Base-by-base conservation (phyloP, 768 basidiomycete species). In the Mycena rosella region DNA sequence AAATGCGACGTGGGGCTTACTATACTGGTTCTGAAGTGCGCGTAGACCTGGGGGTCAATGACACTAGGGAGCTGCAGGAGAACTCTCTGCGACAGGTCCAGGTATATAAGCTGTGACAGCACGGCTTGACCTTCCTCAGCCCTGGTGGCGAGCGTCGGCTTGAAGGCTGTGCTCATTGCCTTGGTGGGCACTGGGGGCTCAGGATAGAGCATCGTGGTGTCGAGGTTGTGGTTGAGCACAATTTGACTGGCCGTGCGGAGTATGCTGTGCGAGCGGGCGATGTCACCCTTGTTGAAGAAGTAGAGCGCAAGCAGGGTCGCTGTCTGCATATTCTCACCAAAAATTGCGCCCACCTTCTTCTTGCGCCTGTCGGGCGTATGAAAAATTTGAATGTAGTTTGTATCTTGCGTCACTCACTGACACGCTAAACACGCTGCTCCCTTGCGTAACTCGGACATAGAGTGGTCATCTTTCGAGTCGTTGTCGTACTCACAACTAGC, bases 401-500 rank as follows among this genome's bases (percentile, higher is more conserved):
- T 15, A 5, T 0, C 40, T 1, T 15, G 14, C 2, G 8, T n/a
- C 13, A 47, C 68, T 49, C 29, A 69, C 68, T 63, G 57, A 57
- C 68, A 69, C 15, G 48, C 48, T 13, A 69, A 13, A 64, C 68
- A 69, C n/a, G 68, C 68, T 11, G 45, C 51, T 2, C 63, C 68
- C 17, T 63, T 63, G 0, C 59, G 48, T 24, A 69, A 42, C 30
- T 69, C 57, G 6, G 34, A 5, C 8, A 29, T 24, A 51, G 32
- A 32, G 24, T 27, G n/a, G 9, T 53, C 57, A 13, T 56, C 30
- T 56, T 36, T 44, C 8, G 22, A 26, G 17, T 54, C 45, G 42
- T 36, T 45, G 11, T 59, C 56, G 13, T 65, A 69, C 14, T 60
- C 36, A 29, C 68, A 69, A 0, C 22, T 8, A 15, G 48, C 40